Conservation (phyloP, 257 asterid species). For the Dorcoceras hygrometricum region DNA sequence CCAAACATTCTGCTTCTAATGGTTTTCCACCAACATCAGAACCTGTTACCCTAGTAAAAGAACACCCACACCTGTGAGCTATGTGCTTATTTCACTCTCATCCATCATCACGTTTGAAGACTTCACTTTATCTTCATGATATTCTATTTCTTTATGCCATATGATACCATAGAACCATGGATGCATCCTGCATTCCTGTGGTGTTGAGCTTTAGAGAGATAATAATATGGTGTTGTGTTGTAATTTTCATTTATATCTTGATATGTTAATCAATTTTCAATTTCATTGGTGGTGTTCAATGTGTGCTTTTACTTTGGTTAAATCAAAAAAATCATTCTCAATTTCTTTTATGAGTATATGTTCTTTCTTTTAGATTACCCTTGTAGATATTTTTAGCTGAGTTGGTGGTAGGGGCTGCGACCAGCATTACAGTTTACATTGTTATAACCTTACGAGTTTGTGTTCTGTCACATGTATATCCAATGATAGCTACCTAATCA, state of each 20-base stretch:
- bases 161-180: not conserved
- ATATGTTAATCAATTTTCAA: conserved; percentile 15
- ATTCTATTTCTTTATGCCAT: conserved; percentile 4
- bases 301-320: too few species aligned
- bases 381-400: too few species aligned
- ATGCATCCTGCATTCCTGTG: not conserved
- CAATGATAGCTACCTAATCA: too few species aligned
- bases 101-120: not conserved
- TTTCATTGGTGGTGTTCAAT: too few species aligned
- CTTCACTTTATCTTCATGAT: conserved; percentile 14
- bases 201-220: conserved; percentile 11
- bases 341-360: too few species aligned
- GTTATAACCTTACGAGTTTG: too few species aligned
- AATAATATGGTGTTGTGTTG: conserved; percentile 21
- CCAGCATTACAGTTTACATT: too few species aligned
- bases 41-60: conserved; percentile 35
- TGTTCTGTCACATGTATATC: too few species aligned
- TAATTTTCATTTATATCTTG: conserved; percentile 15
- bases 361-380: too few species aligned
- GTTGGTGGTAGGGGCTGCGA: too few species aligned
- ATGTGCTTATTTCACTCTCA: conserved; percentile 22
- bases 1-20: conserved; percentile 41
- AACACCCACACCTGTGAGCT: conserved; percentile 39
- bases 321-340: too few species aligned
- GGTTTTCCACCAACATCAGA: conserved; percentile 37